Percentiles rank a stretch among this genome's conserved stretches.
phyloP scores from a whole-genome alignment of 495 filamentous ascomycete species.

The Pseudomonodictys pantanalensis region DNA sequence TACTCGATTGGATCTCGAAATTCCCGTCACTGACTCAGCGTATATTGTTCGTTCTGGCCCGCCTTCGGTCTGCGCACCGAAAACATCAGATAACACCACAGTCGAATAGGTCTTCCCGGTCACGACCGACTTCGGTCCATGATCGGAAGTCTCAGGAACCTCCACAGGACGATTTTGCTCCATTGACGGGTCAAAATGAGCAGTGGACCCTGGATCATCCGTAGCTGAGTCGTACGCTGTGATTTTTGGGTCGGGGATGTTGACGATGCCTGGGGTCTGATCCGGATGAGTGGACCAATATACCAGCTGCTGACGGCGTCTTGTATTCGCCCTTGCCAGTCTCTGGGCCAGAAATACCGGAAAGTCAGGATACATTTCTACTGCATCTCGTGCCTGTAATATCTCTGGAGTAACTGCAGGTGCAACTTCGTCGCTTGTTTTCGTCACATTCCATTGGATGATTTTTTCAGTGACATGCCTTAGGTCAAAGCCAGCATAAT shows the following conservation, averaged over 20 bases:
- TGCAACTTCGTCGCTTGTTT: neutral
- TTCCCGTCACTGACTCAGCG: constrained; percentile 1
- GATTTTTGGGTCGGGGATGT: neutral
- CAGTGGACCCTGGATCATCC: neutral
- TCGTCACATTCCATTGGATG: neutral
- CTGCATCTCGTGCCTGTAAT: neutral
- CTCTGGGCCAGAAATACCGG: neutral
- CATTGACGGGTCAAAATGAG: neutral
- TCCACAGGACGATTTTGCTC: too few relatives aligned
- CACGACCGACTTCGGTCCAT: neutral
- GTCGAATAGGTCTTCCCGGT: constrained; percentile 5
- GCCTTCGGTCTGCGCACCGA: neutral
- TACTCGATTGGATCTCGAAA: constrained; percentile 5
- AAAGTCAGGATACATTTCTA: neutral
- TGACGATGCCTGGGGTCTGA: neutral
- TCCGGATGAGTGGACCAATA: constrained; percentile 10
- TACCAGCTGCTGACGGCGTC: constrained; percentile 10
- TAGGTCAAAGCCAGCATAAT: constrained; percentile 2
- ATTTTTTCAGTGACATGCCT: neutral
- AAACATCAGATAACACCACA: constrained; percentile 3
- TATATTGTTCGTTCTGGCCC: constrained; percentile 6
- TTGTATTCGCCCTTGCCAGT: constrained; percentile 11
- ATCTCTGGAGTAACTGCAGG: neutral
- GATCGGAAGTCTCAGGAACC: neutral
- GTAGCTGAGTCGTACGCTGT: neutral